phyloP scores from a whole-genome alignment of 2,329 filamentous ascomycete species.

The Exophiala spinifera region DNA sequence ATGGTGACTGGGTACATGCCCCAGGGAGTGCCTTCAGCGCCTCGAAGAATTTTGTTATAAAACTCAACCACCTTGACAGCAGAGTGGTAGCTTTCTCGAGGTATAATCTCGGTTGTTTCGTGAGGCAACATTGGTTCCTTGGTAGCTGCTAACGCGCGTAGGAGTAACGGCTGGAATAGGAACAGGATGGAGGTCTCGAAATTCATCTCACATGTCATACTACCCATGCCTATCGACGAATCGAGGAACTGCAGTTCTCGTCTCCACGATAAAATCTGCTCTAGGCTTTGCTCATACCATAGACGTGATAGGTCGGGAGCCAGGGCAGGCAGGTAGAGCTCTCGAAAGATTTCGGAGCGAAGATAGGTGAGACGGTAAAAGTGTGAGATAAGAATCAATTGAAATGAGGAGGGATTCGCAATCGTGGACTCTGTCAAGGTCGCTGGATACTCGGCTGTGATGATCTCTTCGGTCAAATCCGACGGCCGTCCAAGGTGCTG shows the following conservation, averaged over 20 bases:
- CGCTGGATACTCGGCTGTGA: slow-evolving; percentile 37
- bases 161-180: slow-evolving; percentile 34
- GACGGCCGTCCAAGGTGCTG: slow-evolving; percentile 39
- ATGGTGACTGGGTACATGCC: slow-evolving; percentile 35
- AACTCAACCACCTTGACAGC: slow-evolving; percentile 32
- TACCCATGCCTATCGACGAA: slow-evolving; percentile 29
- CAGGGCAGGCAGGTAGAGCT: slow-evolving; percentile 32
- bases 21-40: slow-evolving; percentile 30
- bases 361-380: slow-evolving; percentile 39
- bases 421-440: slow-evolving; percentile 18
- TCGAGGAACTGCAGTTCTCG: slow-evolving; percentile 27
- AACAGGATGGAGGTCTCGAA: slow-evolving; percentile 36
- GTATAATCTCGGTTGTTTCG: slow-evolving; percentile 23
- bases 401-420: slow-evolving; percentile 23
- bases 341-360: slow-evolving; percentile 37
- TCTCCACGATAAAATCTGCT: slow-evolving; percentile 28
- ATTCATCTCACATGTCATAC: slow-evolving; percentile 34
- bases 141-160: slow-evolving; percentile 26
- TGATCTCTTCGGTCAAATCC: slow-evolving; percentile 38
- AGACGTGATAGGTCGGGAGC: slow-evolving; percentile 27
- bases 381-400: slow-evolving; percentile 33
- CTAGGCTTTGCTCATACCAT: slow-evolving; percentile 32
- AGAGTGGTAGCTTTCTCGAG: slow-evolving; percentile 33
- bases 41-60: slow-evolving; percentile 33
- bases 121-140: slow-evolving; percentile 23